phyloP scores from a whole-genome alignment of 805 yeast species.

The Torulaspora microellipsoides region DNA sequence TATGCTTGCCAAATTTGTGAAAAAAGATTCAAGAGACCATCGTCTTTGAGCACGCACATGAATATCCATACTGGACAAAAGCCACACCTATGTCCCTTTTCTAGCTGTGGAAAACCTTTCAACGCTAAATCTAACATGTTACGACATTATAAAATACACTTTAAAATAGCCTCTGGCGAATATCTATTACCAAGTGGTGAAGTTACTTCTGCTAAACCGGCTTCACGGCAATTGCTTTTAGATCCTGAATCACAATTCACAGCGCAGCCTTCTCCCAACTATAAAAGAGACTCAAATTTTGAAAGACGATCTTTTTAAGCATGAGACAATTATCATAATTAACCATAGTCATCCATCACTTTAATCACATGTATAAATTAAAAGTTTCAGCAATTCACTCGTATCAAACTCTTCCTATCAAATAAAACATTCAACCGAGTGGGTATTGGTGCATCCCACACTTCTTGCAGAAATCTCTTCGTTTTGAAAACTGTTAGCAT shows the following conservation, averaged over 20 bases:
- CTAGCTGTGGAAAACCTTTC: slow-evolving; percentile 64
- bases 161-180: slow-evolving; percentile 17
- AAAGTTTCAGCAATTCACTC: slow-evolving; percentile 7
- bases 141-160: slow-evolving; percentile 30
- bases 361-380: neutral
- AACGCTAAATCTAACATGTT: slow-evolving; percentile 33
- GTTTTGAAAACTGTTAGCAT: slow-evolving; percentile 7
- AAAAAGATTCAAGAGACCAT: slow-evolving; percentile 80
- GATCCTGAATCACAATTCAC: neutral
- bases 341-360: too few species aligned
- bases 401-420: slow-evolving; percentile 6
- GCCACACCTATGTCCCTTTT: slow-evolving; percentile 68
- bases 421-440: slow-evolving; percentile 11
- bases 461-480: slow-evolving; percentile 8
- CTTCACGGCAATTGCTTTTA: slow-evolving; percentile 16
- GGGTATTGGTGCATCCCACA: slow-evolving; percentile 9
- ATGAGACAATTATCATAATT: too few species aligned
- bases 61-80: slow-evolving; percentile 85
- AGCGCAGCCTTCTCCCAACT: too few species aligned
- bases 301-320: too few species aligned
- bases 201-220: slow-evolving; percentile 13
- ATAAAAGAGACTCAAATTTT: too few species aligned
- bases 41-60: slow-evolving; percentile 75
- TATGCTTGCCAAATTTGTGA: slow-evolving; percentile 66
- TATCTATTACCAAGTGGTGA: slow-evolving; percentile 23